These are phyloP conservation scores for Cicer pinnatifidum DNA, from an alignment of 306 rosid genomes.

Conservation along the genomic window DNA sequence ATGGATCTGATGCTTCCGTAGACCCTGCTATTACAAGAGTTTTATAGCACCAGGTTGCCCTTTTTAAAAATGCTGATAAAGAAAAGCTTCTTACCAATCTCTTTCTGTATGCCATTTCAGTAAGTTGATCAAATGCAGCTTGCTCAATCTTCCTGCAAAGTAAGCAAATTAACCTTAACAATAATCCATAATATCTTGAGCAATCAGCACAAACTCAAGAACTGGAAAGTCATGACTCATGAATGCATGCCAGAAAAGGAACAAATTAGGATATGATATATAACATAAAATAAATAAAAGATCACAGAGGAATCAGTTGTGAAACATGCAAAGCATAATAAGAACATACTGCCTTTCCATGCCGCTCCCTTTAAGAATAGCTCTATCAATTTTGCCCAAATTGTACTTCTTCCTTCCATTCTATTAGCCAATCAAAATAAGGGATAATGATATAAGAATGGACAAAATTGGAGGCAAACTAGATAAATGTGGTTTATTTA, in stretches of 20 bases:
- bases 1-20: slow-evolving; percentile 9
- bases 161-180: slow-evolving; percentile 40
- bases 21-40: background rate
- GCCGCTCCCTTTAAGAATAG: slow-evolving; percentile 65
- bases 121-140: slow-evolving; percentile 82
- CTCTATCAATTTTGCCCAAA: slow-evolving; percentile 65
- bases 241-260: slow-evolving; percentile 21
- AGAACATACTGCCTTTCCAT: slow-evolving; percentile 61
- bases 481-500: slow-evolving; percentile 24
- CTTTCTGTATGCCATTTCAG: slow-evolving; percentile 79
- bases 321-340: slow-evolving; percentile 39
- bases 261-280: slow-evolving; percentile 17
- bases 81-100: slow-evolving; percentile 66
- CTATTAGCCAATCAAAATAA: slow-evolving; percentile 55
- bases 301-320: slow-evolving; percentile 24
- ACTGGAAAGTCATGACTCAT: slow-evolving; percentile 22
- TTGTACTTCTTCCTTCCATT: slow-evolving; percentile 65
- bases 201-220: slow-evolving; percentile 15
- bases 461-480: slow-evolving; percentile 37
- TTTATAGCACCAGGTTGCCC: background rate
- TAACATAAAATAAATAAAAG: slow-evolving; percentile 27
- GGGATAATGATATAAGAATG: slow-evolving; percentile 36
- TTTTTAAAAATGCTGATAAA: slow-evolving; percentile 22
- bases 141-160: slow-evolving; percentile 74
- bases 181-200: slow-evolving; percentile 37